Evolutionary conservation across 495 filamentous ascomycete genomes (phyloP), one percentile per base, ranked within the genome.

Genomic region (Penicillium turbatum): DNA sequence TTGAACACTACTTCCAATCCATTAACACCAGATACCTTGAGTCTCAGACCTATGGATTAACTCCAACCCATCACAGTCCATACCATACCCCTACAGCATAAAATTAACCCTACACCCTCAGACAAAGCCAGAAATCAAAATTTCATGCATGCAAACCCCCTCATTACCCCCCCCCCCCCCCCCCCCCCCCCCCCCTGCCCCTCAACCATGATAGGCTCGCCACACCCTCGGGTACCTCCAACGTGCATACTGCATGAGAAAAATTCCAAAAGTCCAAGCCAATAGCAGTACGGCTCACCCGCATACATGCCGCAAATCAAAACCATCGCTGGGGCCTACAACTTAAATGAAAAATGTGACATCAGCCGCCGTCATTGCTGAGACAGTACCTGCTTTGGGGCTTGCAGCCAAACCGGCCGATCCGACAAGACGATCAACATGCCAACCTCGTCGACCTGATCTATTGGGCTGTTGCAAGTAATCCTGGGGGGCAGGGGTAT

Each of bases 311-410:
- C 19, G 19, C 32, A 19, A 35, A 30, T 27, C 8, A 6, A 24
- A 24, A 15, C 10, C 4, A 24, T 15, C 48, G 36, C 37, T 40
- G 15, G 34, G 48, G 21, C 39, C 58, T 39, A 32, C 31, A n/a
- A 32, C 30, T 24, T 27, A 35, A 27, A 30, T 50, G 40, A 46
- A 13, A 29, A 13, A 29, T 26, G 51, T 61, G 59, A 62, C 59
- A 59, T 62, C 59, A 61, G 51, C 32, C 12, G 48, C 34, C 44
- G 39, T 53, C 27, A 53, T 53, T 9, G 3, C 11, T 5, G 11
- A 42, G 7, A 24, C 29, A 35, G 39, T 52, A 52, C 51, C 42
- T 54, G 42, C 40, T 38, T 53, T 19, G 26, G 24, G 16, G 19
- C 8, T 17, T 26, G 12, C 19, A 17, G 41, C n/a, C 11, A 42